Percentiles rank a stretch among this genome's conserved stretches.
These are phyloP conservation scores for Incumbomyces delicatus DNA, from an alignment of 2,329 filamentous ascomycete genomes.

Conservation along the genomic window DNA sequence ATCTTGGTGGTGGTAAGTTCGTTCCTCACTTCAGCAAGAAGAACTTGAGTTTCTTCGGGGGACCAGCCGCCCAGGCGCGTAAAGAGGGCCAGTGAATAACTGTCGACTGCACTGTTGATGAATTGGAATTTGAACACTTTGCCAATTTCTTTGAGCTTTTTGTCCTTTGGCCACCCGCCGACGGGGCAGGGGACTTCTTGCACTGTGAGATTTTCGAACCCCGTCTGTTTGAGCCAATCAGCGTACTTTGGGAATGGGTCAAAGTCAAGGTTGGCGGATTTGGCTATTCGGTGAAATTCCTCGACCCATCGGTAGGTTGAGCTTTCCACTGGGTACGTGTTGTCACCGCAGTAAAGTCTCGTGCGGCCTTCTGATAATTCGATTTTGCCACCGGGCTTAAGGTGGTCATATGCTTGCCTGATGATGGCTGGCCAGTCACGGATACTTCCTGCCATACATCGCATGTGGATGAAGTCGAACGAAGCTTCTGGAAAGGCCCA, in stretches of 20 bases:
- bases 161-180: constrained; percentile 24
- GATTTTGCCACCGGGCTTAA: constrained; percentile 25
- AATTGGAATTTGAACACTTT: constrained; percentile 3
- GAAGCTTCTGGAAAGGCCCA: constrained; percentile 23
- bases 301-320: constrained; percentile 14
- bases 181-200: constrained; percentile 19
- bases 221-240: constrained; percentile 12
- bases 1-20: constrained; percentile 17
- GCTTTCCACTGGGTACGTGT: constrained; percentile 6
- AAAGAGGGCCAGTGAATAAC: constrained; percentile 16
- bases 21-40: constrained; percentile 17
- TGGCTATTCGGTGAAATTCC: constrained; percentile 21
- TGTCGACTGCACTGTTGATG: constrained; percentile 12
- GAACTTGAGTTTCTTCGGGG: constrained; percentile 17
- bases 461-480: constrained; percentile 33
- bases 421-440: constrained; percentile 19
- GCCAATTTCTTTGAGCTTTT: constrained; percentile 22
- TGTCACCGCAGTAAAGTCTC: constrained; percentile 22
- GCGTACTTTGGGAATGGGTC: not conserved
- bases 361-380: constrained; percentile 22
- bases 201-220: constrained; percentile 20
- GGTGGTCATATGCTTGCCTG: constrained; percentile 19
- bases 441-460: constrained; percentile 44
- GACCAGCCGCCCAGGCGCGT: constrained; percentile 21
- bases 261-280: constrained; percentile 4